A percentile compares a stretch with the other conserved stretches of the same genome.
phyloP scores from a whole-genome alignment of 495 filamentous ascomycete species.

The Penicillium steckii region DNA sequence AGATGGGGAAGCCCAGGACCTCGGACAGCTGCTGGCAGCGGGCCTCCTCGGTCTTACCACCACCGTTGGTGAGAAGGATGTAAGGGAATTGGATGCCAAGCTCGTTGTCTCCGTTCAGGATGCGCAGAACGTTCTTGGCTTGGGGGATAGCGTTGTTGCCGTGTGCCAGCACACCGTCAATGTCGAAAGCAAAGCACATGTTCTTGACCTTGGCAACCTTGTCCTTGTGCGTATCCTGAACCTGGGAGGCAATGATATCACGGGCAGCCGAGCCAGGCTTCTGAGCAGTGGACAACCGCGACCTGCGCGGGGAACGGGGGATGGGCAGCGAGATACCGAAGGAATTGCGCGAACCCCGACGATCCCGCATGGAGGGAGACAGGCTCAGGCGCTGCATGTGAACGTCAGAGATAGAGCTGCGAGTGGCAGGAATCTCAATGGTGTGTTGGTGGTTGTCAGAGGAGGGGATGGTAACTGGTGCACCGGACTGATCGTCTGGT shows the following conservation, averaged over 20 bases:
- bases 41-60: conserved; percentile 84
- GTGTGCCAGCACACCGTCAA: conserved; percentile 83
- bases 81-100: conserved; percentile 84
- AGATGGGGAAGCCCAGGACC: conserved; percentile 69
- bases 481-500: conserved; percentile 25
- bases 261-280: conserved; percentile 51
- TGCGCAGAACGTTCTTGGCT: conserved; percentile 76
- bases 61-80: conserved; percentile 92
- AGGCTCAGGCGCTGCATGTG: conserved; percentile 73
- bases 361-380: conserved; percentile 62
- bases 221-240: conserved; percentile 66
- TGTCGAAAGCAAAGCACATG: conserved; percentile 90
- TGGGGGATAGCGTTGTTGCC: conserved; percentile 78
- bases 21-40: conserved; percentile 75
- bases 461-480: conserved; percentile 51
- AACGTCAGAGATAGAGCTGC: conserved; percentile 67
- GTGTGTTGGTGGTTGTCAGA: conserved; percentile 49
- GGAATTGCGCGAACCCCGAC: conserved; percentile 73
- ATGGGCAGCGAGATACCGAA: conserved; percentile 77
- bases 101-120: conserved; percentile 82
- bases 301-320: conserved; percentile 68
- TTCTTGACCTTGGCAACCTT: conserved; percentile 63
- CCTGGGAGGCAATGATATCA: conserved; percentile 69
- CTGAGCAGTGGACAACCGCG: conserved; percentile 47
- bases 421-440: conserved; percentile 70